Conservation (phyloP, 495 filamentous ascomycete genomes). For the Immersiella caudata region DNA sequence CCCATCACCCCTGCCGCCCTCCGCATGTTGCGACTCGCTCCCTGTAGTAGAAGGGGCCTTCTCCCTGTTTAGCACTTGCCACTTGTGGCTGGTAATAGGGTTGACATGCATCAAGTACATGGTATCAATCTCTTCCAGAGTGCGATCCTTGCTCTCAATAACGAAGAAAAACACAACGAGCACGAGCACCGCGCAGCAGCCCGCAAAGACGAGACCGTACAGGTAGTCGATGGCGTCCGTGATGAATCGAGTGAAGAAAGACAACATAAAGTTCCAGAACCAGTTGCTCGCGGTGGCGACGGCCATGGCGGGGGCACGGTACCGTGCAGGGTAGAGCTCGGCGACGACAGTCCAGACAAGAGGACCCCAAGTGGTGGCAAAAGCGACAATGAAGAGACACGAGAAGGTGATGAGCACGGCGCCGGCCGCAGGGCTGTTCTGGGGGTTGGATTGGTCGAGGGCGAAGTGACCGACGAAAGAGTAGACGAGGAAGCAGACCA, state of each 20-base stretch:
- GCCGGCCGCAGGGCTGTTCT: constrained; percentile 61
- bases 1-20: constrained; percentile 11
- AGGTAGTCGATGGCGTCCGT: constrained; percentile 72
- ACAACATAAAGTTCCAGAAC: constrained; percentile 76
- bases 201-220: constrained; percentile 85
- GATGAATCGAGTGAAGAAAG: constrained; percentile 59
- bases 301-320: constrained; percentile 75
- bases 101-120: constrained; percentile 78
- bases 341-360: constrained; percentile 79
- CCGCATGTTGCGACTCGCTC: constrained; percentile 14
- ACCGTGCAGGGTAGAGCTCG: constrained; percentile 79
- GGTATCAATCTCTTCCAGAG: constrained; percentile 68
- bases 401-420: constrained; percentile 78
- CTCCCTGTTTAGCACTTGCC: constrained; percentile 18
- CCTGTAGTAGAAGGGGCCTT: constrained; percentile 10
- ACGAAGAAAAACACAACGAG: constrained; percentile 80
- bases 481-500: constrained; percentile 73
- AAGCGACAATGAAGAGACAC: constrained; percentile 68
- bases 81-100: constrained; percentile 51
- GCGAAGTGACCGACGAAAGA: constrained; percentile 67
- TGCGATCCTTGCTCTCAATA: constrained; percentile 59
- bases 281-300: constrained; percentile 82
- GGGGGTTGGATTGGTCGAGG: constrained; percentile 52
- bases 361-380: constrained; percentile 79
- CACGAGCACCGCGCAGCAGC: constrained; percentile 66